Base-by-base conservation (phyloP, 1,284 basidiomycete species). In the Leccinum solheimii region DNA sequence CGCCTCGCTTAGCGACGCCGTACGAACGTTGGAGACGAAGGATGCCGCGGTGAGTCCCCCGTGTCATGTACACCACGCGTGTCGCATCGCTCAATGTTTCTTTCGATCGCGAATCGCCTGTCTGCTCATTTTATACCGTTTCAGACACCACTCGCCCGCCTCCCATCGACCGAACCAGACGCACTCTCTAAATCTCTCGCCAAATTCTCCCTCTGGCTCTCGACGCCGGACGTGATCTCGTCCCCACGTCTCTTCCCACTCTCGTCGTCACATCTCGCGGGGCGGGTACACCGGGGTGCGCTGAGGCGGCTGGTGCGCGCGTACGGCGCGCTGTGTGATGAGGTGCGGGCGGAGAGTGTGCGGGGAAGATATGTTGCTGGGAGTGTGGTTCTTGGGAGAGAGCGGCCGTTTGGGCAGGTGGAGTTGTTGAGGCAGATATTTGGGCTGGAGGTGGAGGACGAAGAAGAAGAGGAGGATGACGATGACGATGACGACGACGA, bases 371-470 rank as follows among this genome's bases (percentile, higher is more conserved):
- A 97, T 72, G 94, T 97, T 76, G 94, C 94, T 49, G 88, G 87
- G 11, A 84, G 88, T 65, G 96, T 94, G n/a, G 72, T 97, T 64
- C 76, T 97, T 48, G 88, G 92, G n/a, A 85, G 90, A 64, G 88
- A 90, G 76, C 76, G 91, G 70, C 91, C 91, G 14, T 93, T 92
- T 77, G 91, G 91, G 57, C 88, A 90, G 71, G 81, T 87, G 43
- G 81, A 83, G 68, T 71, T 90, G 62, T 71, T 92, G 65, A 85
- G 83, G 79, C 90, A 92, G 75, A 88, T 93, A 40, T 86, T 90
- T 69, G 90, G 91, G 32, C 73, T 92, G 32, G 82, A 86, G 64
- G 84, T 79, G 50, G 75, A 70, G 19, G 45, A 48, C 6, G 45
- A 48, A 23, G 45, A 48, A 3, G 43, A 45, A 6, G 43, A 19